A percentile compares a stretch with the other conserved stretches of the same genome.
Conservation (phyloP, 73 alveolate species). For the Breviolum minutum region DNA sequence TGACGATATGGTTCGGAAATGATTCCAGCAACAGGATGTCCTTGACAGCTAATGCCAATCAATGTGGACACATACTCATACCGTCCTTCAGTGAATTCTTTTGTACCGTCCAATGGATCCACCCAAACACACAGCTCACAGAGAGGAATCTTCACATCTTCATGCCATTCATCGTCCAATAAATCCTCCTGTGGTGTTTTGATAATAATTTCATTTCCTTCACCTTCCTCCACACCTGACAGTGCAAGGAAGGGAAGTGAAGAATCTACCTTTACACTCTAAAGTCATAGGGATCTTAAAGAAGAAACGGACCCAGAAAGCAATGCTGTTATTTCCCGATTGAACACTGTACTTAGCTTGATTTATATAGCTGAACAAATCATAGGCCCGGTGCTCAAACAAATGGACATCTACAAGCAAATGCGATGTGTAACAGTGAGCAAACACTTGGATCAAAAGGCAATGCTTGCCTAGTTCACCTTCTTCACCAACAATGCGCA, state of each 20-base stretch:
- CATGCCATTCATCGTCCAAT: slow-evolving; percentile 26
- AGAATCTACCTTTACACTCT: no score
- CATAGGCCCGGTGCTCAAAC: no score
- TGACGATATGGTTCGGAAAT: slow-evolving; percentile 49
- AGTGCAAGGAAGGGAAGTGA: no score
- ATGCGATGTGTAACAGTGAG: no score
- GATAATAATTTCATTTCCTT: slow-evolving; percentile 1
- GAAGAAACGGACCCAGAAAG: no score
- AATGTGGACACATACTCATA: slow-evolving; percentile 97
- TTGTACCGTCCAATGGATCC: slow-evolving; percentile 99
- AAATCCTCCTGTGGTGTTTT: not conserved
- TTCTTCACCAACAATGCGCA: slow-evolving; percentile 49
- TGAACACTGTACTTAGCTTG: no score
- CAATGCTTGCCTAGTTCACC: slow-evolving; percentile 23
- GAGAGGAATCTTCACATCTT: not conserved
- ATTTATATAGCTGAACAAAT: no score
- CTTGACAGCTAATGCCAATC: slow-evolving; percentile 48
- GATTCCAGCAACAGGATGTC: slow-evolving; percentile 56
- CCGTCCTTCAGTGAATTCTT: slow-evolving; percentile 97
- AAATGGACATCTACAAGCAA: no score
- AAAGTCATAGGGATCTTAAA: no score
- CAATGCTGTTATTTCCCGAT: no score
- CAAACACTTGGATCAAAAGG: no score
- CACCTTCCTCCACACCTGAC: slow-evolving; percentile 30
- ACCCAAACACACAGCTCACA: slow-evolving; percentile 97